A percentile compares a stretch with the other conserved stretches of the same genome.
phyloP scores from a whole-genome alignment of 352 stramenopile species.

The Globisporangium paroecandrum region DNA sequence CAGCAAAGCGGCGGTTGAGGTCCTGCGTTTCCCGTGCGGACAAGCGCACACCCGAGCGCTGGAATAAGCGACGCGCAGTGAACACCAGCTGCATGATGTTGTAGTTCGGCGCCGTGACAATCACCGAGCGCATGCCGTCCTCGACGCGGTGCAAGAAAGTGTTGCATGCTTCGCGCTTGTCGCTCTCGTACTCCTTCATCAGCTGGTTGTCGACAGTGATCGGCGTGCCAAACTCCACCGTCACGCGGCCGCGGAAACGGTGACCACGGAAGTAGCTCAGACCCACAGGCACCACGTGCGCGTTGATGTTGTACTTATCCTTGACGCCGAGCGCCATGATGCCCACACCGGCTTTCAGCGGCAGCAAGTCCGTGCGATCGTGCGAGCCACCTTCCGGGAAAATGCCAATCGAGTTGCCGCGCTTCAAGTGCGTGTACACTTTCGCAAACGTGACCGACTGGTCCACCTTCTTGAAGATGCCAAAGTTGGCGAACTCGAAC shows the following conservation, averaged over 20 bases:
- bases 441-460: constrained; percentile 91
- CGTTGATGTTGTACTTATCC: constrained; percentile 95
- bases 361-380: constrained; percentile 96
- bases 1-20: constrained; percentile 89
- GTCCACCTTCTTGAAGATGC: constrained; percentile 91
- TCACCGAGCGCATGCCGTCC: constrained; percentile 89
- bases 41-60: constrained; percentile 81
- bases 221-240: constrained; percentile 95
- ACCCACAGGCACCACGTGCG: constrained; percentile 96
- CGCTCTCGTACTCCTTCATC: constrained; percentile 85
- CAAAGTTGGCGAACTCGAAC: constrained; percentile 54
- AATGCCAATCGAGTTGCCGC: constrained; percentile 92
- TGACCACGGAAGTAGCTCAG: constrained; percentile 98
- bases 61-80: constrained; percentile 94
- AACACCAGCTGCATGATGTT: constrained; percentile 95
- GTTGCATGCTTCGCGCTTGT: constrained; percentile 83
- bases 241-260: constrained; percentile 94
- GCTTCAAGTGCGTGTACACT: constrained; percentile 89
- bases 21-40: constrained; percentile 90
- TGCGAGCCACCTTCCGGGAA: constrained; percentile 98
- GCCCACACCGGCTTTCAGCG: constrained; percentile 97
- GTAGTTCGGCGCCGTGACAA: constrained; percentile 97
- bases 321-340: constrained; percentile 97
- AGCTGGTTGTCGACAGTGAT: constrained; percentile 84
- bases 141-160: constrained; percentile 80